These are phyloP conservation scores for Trypanosomatidae sp. DNA, from an alignment of 208 protist species.

Conservation along the genomic window DNA sequence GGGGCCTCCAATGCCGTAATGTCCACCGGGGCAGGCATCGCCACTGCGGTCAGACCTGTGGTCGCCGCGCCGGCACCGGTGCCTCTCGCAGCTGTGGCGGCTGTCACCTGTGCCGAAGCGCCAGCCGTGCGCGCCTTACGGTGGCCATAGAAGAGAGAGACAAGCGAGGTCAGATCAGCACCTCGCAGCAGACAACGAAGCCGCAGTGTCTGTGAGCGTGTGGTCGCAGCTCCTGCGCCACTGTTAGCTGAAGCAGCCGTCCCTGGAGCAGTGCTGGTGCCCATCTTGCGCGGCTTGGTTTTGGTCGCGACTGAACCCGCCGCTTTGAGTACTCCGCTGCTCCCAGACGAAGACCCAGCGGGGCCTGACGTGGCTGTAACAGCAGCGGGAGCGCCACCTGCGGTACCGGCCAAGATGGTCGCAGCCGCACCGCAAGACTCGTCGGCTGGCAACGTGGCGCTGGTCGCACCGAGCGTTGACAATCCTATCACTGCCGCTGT, in stretches of 20 bases:
- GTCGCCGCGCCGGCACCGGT: background rate
- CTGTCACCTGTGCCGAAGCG: conserved; percentile 2
- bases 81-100: background rate
- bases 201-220: conserved; percentile 47
- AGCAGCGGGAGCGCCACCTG: background rate
- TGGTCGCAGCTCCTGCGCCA: conserved; percentile 5
- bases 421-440: background rate
- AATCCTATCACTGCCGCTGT: background rate
- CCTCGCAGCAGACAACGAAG: conserved; percentile 66
- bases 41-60: background rate
- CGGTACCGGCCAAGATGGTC: background rate
- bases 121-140: conserved; percentile 32
- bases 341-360: background rate
- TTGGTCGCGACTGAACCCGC: background rate
- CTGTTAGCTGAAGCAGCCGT: background rate
- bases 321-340: conserved; percentile 1
- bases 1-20: background rate
- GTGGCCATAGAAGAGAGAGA: conserved; percentile 57
- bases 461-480: background rate
- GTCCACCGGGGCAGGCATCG: background rate
- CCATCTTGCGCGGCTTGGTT: conserved; percentile 11
- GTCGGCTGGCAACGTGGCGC: background rate
- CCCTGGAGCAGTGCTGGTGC: background rate
- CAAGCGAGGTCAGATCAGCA: conserved; percentile 49
- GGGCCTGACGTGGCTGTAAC: background rate